phyloP scores from a whole-genome alignment of 768 basidiomycete species.

The Pleurotus tuoliensis region DNA sequence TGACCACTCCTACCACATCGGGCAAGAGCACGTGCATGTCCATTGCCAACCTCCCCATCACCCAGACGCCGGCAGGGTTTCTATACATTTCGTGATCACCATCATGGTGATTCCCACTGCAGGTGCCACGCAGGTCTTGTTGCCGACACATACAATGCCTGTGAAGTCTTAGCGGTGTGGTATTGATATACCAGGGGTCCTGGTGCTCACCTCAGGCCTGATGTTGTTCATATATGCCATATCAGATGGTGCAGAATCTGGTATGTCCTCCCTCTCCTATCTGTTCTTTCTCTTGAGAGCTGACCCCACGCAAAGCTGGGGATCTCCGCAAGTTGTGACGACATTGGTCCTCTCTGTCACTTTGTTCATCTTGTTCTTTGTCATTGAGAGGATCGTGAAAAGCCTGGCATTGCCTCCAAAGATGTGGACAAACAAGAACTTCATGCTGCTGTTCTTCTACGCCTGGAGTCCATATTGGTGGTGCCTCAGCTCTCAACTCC shows the following conservation, averaged over 20 bases:
- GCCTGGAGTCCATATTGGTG: constrained; percentile 12
- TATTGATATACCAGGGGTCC: constrained; percentile 15
- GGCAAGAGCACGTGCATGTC: too few relatives aligned
- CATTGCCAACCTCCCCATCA: too few relatives aligned
- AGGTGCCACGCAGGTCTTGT: constrained; percentile 8
- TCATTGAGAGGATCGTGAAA: constrained; percentile 31
- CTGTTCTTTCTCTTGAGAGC: too few relatives aligned
- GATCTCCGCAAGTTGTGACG: constrained; percentile 32
- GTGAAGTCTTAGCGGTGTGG: constrained; percentile 2
- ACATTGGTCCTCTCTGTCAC: constrained; percentile 40
- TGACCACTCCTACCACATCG: too few relatives aligned
- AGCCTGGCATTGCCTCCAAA: constrained; percentile 24
- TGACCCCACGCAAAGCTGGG: constrained; percentile 32
- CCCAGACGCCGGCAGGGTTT: too few relatives aligned
- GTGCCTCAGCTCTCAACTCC: constrained; percentile 27
- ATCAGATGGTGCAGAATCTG: constrained; percentile 31
- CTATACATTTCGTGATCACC: constrained; percentile 42
- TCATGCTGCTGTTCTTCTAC: constrained; percentile 32
- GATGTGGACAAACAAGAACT: constrained; percentile 37
- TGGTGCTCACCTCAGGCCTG: constrained; percentile 15
- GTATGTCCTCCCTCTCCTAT: not conserved
- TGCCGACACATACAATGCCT: constrained; percentile 1
- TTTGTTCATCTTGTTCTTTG: constrained; percentile 36
- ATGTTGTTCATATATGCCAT: constrained; percentile 33
- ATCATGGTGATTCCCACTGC: constrained; percentile 24